Evolutionary conservation across 306 rosid genomes (phyloP).

Genomic region (Cucumis cinereus): DNA sequence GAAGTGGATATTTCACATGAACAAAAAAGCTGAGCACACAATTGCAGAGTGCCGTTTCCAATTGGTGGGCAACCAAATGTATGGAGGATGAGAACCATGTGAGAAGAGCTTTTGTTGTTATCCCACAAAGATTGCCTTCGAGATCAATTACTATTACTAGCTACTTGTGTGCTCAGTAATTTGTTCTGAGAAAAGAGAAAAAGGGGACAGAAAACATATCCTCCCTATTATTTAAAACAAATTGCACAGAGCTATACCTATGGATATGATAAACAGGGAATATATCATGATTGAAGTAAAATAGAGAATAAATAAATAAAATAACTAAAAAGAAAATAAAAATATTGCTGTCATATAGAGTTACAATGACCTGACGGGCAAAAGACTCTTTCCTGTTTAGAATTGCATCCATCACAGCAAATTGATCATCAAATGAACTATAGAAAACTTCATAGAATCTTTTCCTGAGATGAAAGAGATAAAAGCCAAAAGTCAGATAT

Average conservation of each 20-base stretch:
- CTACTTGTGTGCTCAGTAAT: neutral
- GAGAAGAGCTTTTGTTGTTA: neutral
- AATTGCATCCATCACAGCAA: slow-evolving; percentile 76
- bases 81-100: neutral
- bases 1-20: neutral
- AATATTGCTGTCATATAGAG: slow-evolving; percentile 15
- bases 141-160: neutral
- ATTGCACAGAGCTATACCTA: neutral
- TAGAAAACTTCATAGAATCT: slow-evolving; percentile 65
- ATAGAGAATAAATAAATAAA: neutral
- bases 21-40: neutral
- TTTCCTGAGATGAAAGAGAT: slow-evolving; percentile 28
- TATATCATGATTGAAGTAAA: slow-evolving; percentile 10
- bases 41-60: neutral
- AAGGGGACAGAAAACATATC: neutral
- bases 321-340: neutral
- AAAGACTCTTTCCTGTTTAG: slow-evolving; percentile 74
- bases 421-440: slow-evolving; percentile 76
- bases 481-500: slow-evolving; percentile 9
- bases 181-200: neutral
- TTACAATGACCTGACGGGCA: slow-evolving; percentile 54
- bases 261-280: neutral
- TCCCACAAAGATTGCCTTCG: neutral
- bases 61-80: neutral
- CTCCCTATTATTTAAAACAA: neutral